Conservation (phyloP, 2,329 filamentous ascomycete genomes). For the Fusarium coffeatum region DNA sequence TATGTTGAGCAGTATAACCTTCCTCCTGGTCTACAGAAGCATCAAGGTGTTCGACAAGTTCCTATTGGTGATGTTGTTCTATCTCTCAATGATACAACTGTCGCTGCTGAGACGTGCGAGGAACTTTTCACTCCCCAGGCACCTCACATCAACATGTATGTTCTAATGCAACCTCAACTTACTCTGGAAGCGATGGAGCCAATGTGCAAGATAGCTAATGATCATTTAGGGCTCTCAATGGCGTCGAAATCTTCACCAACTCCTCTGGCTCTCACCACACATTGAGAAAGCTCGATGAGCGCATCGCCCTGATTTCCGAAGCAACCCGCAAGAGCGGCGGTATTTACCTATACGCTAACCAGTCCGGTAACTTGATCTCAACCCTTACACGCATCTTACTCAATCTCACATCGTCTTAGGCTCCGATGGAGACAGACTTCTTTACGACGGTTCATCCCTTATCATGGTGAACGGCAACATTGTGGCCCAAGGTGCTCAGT, state of each 20-base stretch:
- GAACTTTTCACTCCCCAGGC: slow-evolving; percentile 46
- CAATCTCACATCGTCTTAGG: slow-evolving; percentile 7
- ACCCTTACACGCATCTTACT: accelerated
- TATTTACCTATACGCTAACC: slow-evolving; percentile 62
- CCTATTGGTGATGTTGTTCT: slow-evolving; percentile 57
- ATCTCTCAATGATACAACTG: slow-evolving; percentile 53
- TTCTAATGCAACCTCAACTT: accelerated
- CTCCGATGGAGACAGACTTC: slow-evolving; percentile 71
- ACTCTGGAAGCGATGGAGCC: accelerated
- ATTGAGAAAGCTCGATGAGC: slow-evolving; percentile 72
- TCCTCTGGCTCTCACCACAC: slow-evolving; percentile 58
- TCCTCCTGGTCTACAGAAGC: slow-evolving; percentile 66
- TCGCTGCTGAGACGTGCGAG: slow-evolving; percentile 57
- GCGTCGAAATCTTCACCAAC: slow-evolving; percentile 79
- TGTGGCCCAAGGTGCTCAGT: slow-evolving; percentile 72
- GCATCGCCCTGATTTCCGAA: slow-evolving; percentile 73
- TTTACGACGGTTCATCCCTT: slow-evolving; percentile 65
- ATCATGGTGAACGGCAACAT: slow-evolving; percentile 72
- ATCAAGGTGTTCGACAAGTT: slow-evolving; percentile 54
- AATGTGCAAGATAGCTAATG: background rate
- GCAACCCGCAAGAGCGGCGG: slow-evolving; percentile 72
- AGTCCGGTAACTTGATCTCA: slow-evolving; percentile 33
- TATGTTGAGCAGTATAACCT: slow-evolving; percentile 54
- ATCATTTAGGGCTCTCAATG: slow-evolving; percentile 55
- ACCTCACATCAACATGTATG: slow-evolving; percentile 35